phyloP scores from a whole-genome alignment of 1,284 basidiomycete genomes.

The Cystobasidium sp. region DNA sequence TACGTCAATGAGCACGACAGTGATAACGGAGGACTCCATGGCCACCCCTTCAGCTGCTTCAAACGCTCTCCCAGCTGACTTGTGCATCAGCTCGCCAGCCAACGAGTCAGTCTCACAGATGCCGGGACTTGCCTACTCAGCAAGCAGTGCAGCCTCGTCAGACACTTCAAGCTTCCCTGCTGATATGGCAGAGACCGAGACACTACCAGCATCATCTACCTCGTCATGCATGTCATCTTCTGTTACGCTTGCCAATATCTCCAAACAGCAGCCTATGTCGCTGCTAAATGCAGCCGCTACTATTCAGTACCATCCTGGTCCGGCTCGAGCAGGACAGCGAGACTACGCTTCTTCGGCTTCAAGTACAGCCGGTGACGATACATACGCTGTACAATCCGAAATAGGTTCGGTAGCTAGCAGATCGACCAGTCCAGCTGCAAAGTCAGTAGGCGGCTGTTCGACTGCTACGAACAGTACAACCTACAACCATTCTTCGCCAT shows the following conservation, averaged over 20 bases:
- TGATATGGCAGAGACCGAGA: not conserved
- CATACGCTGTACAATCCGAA: constrained; percentile 12
- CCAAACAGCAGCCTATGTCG: not conserved
- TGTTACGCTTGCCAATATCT: not conserved
- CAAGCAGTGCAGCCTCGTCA: constrained; percentile 18
- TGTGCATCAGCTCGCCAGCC: constrained; percentile 4
- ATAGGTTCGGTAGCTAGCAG: constrained; percentile 21
- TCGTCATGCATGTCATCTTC: not conserved
- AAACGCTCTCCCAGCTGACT: not conserved
- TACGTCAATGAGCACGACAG: not conserved
- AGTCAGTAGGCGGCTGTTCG: not conserved
- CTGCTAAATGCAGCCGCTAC: not conserved
- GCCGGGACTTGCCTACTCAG: constrained; percentile 23
- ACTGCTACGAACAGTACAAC: too few relatives aligned
- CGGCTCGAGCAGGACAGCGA: not conserved
- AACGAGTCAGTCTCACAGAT: not conserved
- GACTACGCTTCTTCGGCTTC: constrained; percentile 30
- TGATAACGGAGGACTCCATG: not conserved
- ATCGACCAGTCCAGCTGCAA: constrained; percentile 21
- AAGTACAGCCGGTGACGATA: constrained; percentile 20
- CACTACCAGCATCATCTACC: not conserved
- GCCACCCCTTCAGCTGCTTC: not conserved
- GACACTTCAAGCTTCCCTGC: constrained; percentile 24
- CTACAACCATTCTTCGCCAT: constrained; percentile 9
- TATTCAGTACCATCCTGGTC: not conserved